Evolutionary conservation across 164 flowering plant genomes (phyloP), one percentile per base, ranked within the genome.

Genomic region (Vitis rupestris): DNA sequence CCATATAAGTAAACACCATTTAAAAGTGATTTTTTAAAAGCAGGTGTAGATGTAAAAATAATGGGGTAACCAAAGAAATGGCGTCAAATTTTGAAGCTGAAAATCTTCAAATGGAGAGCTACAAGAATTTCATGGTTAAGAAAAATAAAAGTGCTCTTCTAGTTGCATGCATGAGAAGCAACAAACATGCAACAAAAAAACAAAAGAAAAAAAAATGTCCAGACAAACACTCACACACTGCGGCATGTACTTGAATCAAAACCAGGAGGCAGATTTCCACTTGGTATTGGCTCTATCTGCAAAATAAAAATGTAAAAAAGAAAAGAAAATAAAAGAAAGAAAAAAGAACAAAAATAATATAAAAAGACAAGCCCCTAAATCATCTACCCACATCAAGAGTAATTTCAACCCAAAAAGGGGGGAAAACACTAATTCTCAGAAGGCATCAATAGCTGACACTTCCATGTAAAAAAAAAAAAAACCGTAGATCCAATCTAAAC

Each of bases 191-290:
- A 62, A 15, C 30, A 50, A 67, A 67, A 70, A 23, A 78, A 72
- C 58, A 19, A 60, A 65, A 70, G 54, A 29, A 68, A 37, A 10
- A 78, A 75, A 77, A 67, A 64, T 52, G 78, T 66, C 72, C 27
- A 50, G 61, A 70, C 75, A 81, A 71, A 72, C 82, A 93, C 99
- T 93, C 92, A 95, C 99, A 95, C 97, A 83, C 99, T 93, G 87
- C 99, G 97, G 88, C 98, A 96, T 80, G 97, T 82, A 83, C 87
- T 82, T 83, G 99, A 84, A 87, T 96, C 99, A 89, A 96, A 93
- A 73, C 99, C 99, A 83, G 98, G 97, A 84, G 99, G 99, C 85
- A 96, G 86, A 85, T 96, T 96, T 82, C 98, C 99, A 89, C 98
- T 90, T 82, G 97, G 92, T 70, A 92, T 86, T 64, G 98, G 97